Evolutionary conservation across 345 rosid species (phyloP).

Genomic region (Arabidopsis suecica): DNA sequence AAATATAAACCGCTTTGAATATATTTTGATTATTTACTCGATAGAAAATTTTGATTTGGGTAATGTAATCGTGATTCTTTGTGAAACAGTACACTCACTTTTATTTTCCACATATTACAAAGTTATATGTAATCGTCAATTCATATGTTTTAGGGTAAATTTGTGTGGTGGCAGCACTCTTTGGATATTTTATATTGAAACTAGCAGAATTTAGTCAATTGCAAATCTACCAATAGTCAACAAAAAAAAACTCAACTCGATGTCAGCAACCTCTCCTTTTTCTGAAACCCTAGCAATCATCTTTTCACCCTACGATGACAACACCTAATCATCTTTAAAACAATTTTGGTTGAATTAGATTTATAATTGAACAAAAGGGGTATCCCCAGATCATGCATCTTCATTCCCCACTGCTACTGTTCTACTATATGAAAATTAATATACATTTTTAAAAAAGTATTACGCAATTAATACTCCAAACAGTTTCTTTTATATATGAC

Average conservation of each 20-base stretch:
- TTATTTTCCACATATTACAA: background rate
- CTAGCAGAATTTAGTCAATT: background rate
- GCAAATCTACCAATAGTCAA: background rate
- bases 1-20: background rate
- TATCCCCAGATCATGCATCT: background rate
- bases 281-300: background rate
- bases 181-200: background rate
- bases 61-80: constrained; percentile 2
- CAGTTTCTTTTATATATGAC: background rate
- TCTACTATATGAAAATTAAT: background rate
- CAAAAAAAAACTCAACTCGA: background rate
- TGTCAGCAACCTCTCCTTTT: background rate
- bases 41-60: background rate
- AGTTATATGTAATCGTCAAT: background rate
- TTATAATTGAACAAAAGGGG: no score
- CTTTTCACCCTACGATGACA: background rate
- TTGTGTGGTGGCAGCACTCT: background rate
- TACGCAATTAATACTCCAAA: background rate
- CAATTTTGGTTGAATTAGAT: background rate
- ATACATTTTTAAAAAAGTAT: background rate
- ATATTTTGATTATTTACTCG: background rate
- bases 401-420: background rate
- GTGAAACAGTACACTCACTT: background rate
- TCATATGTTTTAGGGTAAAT: background rate
- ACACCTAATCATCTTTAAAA: background rate